Base-by-base conservation (phyloP, 2,329 filamentous ascomycete species). In the Penicillium griseofulvum region DNA sequence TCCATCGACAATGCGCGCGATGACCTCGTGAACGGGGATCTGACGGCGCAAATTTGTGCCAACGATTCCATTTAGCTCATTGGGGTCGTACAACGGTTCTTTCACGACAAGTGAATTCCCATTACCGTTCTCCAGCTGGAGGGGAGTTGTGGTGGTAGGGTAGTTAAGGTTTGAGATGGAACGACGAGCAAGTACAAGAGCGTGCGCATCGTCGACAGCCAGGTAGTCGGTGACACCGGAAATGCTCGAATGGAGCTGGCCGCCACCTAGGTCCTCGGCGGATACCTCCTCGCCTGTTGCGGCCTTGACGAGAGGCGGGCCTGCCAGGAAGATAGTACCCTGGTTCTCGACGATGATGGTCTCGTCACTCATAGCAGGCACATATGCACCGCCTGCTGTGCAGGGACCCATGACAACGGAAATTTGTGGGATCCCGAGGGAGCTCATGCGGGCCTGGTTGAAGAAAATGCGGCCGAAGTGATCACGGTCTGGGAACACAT, bases 401-500 rank as follows among this genome's bases (percentile, higher is more conserved):
- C 94, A 99, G 41, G 93, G 90, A 0, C 93, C 93, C 93, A 99
- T 97, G 44, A 99, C 93, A 2, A 97, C 91, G 10, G 90, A 87
- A 64, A 99, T 89, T 70, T 97, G 93, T 1, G 93, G 93, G 58
- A 97, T 96, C 5, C 91, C 91, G 63, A 87, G 78, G 2, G 88
- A 83, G 64, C 89, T 94, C 91, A 97, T 96, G 67, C 90, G 83
- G 3, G 94, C 93, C 75, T 99, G 93, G 77, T 99, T 97, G 81
- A 89, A 99, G 80, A 99, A 99, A 71, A 97, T 96, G 62, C 93
- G 90, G 34, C 93, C 91, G 70, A 99, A 97, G 74, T 97, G 93
- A 52, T 97, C 91, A 62, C 87, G 83, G 73, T 97, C 93, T 1
- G 93, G 94, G 73, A 99, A 97, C 54, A 97, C 93, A 70, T 97